These are phyloP conservation scores for Candida wancherniae DNA, from an alignment of 805 yeast genomes.

Conservation along the genomic window DNA sequence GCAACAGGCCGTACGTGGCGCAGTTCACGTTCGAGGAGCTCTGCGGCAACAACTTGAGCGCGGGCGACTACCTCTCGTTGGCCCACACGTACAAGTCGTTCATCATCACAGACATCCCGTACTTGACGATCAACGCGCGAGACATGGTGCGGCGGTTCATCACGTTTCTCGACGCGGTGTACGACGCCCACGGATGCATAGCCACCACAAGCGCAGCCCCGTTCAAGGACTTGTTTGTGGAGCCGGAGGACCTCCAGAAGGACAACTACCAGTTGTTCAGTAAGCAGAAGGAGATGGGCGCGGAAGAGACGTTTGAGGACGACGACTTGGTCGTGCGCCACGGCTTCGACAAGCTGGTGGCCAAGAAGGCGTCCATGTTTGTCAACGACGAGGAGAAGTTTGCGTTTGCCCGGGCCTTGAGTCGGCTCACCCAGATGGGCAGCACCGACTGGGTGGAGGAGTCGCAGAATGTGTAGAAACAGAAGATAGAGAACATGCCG, in stretches of 20 bases:
- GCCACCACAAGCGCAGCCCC: slow-evolving; percentile 89
- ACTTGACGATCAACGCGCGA: slow-evolving; percentile 67
- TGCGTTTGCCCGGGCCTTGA: slow-evolving; percentile 93
- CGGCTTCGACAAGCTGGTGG: slow-evolving; percentile 70
- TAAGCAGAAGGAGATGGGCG: slow-evolving; percentile 33
- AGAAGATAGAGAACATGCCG: no score
- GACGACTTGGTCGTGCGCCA: slow-evolving; percentile 68
- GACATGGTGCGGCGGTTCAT: slow-evolving; percentile 89
- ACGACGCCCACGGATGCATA: slow-evolving; percentile 81
- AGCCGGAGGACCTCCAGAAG: slow-evolving; percentile 57
- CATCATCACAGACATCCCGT: slow-evolving; percentile 91
- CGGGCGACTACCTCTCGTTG: slow-evolving; percentile 87
- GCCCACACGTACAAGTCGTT: slow-evolving; percentile 73
- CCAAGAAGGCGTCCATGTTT: slow-evolving; percentile 70
- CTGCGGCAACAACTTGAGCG: slow-evolving; percentile 84
- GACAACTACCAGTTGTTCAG: slow-evolving; percentile 43
- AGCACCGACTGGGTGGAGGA: slow-evolving; percentile 83
- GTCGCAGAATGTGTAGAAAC: slow-evolving; percentile 2
- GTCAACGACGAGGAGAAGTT: slow-evolving; percentile 92
- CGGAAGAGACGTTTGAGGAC: slow-evolving; percentile 41
- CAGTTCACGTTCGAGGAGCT: slow-evolving; percentile 82
- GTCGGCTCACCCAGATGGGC: slow-evolving; percentile 90
- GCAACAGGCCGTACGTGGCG: slow-evolving; percentile 78
- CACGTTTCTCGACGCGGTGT: slow-evolving; percentile 92
- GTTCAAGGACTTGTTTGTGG: slow-evolving; percentile 80